Evolutionary conservation across 2,329 filamentous ascomycete genomes (phyloP), one percentile per base, ranked within the genome.

Genomic region (Aspergillus pseudoviridinutans): DNA sequence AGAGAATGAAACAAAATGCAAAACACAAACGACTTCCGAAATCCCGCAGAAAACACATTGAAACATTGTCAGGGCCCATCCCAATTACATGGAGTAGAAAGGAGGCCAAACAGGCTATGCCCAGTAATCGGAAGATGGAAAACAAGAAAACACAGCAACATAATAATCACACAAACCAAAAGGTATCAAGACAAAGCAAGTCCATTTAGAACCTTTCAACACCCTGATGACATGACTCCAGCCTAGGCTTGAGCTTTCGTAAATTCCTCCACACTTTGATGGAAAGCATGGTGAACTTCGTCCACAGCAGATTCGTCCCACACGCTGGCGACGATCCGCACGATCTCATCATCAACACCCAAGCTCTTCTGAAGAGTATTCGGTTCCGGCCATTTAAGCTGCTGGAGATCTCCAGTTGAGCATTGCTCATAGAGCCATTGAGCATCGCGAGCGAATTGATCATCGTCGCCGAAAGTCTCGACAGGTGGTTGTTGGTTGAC

Each of bases 401-500:
- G 44, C 12, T 49, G 20, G 22, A 70, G 59, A 41, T 70, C 61
- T 24, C 66, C 67, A 41, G 63, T 61, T 17, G 68, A 66, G 29
- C 66, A 69, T 8, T 62, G 60, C 10, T 65, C 58, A 53, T 60
- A 67, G 12, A 70, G 58, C 67, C 67, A 69, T 29, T 67, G 57
- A 14, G 65, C 67, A 51, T 70, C 67, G 9, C 58, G 57, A 24
- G 62, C 66, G 54, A 64, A 66, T 41, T 66, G 46, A 44, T 67
- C 65, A 41, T 66, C 61, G 6, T 47, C 44, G 2, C 65, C 65
- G n/a, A 68, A 67, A 28, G 55, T 50, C 44, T 62, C 49, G 25
- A 57, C 52, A n/a, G 54, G 17, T 22, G n/a, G 14, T 46, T 49
- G 53, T 50, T 53, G 51, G 24, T 38, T 24, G 51, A 28, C n/a